A percentile compares a stretch with the other conserved stretches of the same genome.
Evolutionary conservation across 768 basidiomycete genomes (phyloP).

Genomic region (Coprinellus micaceus): DNA sequence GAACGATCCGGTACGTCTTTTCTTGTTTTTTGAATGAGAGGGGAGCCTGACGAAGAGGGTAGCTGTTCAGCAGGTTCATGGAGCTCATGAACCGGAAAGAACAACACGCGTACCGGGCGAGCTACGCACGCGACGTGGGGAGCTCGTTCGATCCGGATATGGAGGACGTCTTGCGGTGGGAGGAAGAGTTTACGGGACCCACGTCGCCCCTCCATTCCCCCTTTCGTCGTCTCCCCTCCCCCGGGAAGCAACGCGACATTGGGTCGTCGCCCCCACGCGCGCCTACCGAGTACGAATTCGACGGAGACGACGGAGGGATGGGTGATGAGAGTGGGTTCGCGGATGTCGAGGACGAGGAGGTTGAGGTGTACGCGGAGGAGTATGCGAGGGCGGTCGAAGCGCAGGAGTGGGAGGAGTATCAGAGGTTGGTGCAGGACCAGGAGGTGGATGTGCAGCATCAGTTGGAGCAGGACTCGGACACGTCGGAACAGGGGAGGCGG

Average conservation of each 20-base stretch:
- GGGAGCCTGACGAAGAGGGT: too few relatives aligned
- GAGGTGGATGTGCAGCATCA: conserved; percentile 42
- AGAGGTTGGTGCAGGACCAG: conserved; percentile 55
- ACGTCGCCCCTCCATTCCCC: background rate
- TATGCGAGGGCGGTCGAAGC: conserved; percentile 23
- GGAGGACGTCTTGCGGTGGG: conserved; percentile 63
- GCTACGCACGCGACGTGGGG: conserved; percentile 66
- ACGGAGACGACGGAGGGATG: background rate
- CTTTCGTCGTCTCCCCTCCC: background rate
- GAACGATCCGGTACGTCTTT: conserved; percentile 54
- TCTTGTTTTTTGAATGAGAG: conserved; percentile 4
- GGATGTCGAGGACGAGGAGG: conserved; percentile 54
- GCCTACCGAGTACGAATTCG: conserved; percentile 6
- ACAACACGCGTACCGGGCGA: conserved; percentile 54
- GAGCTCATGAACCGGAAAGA: conserved; percentile 47
- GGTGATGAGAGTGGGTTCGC: conserved; percentile 24
- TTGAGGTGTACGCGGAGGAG: conserved; percentile 58
- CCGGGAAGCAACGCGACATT: background rate
- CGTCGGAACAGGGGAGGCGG: too few relatives aligned
- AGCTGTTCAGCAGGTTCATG: conserved; percentile 70
- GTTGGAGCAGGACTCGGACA: conserved; percentile 38
- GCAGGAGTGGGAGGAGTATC: conserved; percentile 49
- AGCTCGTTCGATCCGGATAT: conserved; percentile 74
- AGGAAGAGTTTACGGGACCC: conserved; percentile 47
- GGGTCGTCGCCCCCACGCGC: background rate